Evolutionary conservation across 495 filamentous ascomycete genomes (phyloP), one percentile per base, ranked within the genome.

Genomic region (Chaetomium cochliodes): DNA sequence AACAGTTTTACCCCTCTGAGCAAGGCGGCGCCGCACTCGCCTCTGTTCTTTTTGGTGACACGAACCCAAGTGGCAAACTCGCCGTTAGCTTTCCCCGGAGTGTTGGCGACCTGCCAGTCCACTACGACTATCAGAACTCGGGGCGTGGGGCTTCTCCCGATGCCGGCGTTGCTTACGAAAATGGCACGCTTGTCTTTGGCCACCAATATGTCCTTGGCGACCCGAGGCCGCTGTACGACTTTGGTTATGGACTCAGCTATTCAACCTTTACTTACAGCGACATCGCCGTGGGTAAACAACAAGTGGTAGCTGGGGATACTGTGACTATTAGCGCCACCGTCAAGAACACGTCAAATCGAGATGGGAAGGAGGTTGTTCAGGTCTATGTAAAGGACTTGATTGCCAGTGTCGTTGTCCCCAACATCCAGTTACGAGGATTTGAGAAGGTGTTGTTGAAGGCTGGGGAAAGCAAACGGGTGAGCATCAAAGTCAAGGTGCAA

Each of bases 11-110:
- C 68, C 85, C 85, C 0, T 87, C 85, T 0, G 85, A 90, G 63
- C 76, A 96, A 72, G 90, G 88, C 62, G 92, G 92, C 6, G 86
- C 90, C 57, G 88, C 92, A 3, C 74, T 97, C 23, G 83, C 85
- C 0, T 89, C 92, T 67, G 84, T 97, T 23, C 80, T 97, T 0
- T 92, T 93, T 56, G 92, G 92, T n/a, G 85, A 87, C 15, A 81
- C 87, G 22, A 92, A 93, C 72, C 91, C 91, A 9, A 91, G 87
- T 42, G 92, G 92, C 20, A 84, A 79, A 70, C 79, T 87, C 25
- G 77, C 79, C 7, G 81, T 87, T 44, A 82, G 80, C 12, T 81
- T 86, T 55, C 88, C 88, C 2, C 79, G 80, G 53, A 84, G 82
- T 56, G 82, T 90, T 46, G 88, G 88, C 44, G 84, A 84, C 9